Evolutionary conservation across 345 rosid genomes (phyloP), one percentile per base, ranked within the genome.

Genomic region (Lepidium aucheri): DNA sequence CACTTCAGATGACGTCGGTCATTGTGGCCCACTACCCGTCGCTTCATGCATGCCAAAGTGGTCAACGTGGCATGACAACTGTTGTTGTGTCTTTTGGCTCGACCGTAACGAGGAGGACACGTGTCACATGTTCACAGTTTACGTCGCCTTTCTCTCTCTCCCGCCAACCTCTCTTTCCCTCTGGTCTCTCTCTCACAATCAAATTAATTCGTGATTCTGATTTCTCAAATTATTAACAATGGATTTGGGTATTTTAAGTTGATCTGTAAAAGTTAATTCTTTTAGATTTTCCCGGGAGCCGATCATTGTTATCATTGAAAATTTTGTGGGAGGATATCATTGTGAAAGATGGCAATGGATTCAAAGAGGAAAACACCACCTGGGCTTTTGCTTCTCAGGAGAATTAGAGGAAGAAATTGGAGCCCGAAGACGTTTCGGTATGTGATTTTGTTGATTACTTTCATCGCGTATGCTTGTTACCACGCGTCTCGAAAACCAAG

Each of bases 401-500:
- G 81, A 20, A 32, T 83, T 44, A 79, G 97, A 72, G 87, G 94
- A 34, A 77, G 78, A 28, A 86, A 93, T 65, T 85, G 86, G 90
- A 81, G 80, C 56, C 74, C 91, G 0, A 78, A 60, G n/a, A 78
- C 91, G 10, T 86, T 82, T 62, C 79, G 96, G 28, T 93, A 93
- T 59, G 63, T 73, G 35, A 73, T 88, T 67, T 65, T 93, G 54
- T 63, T 93, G 67, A 34, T 93, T 50, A 93, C 97, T 22, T 93
- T 93, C 81, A 70, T 93, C 39, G 98, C 98, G 0, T 93, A 90
- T 60, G 78, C 94, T 53, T 83, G 94, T 84, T 93, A 93, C 52
- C 97, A 93, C 39, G 98, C 98, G 1, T 93, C 96, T 35, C 81
- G 96, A 33, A 93, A 93, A 39, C 97, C 97, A 4, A 86, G 86